Conservation (phyloP, 1,139 yeast genomes). For the Kurtzmaniella natalensis region DNA sequence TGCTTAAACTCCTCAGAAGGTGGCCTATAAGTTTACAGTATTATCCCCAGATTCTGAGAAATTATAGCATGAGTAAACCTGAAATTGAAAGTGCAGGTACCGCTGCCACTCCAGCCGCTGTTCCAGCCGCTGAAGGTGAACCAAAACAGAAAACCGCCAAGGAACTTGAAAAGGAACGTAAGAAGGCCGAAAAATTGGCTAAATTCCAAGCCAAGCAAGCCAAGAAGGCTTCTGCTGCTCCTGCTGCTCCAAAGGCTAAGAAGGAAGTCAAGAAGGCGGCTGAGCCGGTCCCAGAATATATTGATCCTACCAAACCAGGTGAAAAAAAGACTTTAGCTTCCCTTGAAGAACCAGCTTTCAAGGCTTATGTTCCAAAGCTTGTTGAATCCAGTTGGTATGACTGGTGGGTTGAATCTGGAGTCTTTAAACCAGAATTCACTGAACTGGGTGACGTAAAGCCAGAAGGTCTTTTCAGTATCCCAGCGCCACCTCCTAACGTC, state of each 20-base stretch:
- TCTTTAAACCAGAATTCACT: constrained; percentile 81
- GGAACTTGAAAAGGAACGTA: constrained; percentile 86
- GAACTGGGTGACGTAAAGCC: constrained; percentile 72
- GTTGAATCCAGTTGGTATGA: constrained; percentile 97
- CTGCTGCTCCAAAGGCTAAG: constrained; percentile 52
- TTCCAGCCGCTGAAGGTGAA: constrained; percentile 13
- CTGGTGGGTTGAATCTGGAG: constrained; percentile 93
- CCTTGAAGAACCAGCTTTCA: constrained; percentile 87
- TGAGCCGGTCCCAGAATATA: constrained; percentile 76
- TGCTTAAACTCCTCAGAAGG: constrained; percentile 18
- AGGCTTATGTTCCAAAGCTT: constrained; percentile 87
- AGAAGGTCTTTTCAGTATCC: constrained; percentile 83
- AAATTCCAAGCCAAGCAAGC: constrained; percentile 92
- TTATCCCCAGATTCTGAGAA: constrained; percentile 2
- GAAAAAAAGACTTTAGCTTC: constrained; percentile 84
- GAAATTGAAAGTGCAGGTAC: constrained; percentile 8
- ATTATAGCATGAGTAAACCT: constrained; percentile 6
- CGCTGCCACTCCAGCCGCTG: constrained; percentile 11
- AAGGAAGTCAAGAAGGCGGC: constrained; percentile 66
- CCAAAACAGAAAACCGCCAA: constrained; percentile 55
- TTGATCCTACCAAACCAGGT: constrained; percentile 80
- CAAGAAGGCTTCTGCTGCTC: constrained; percentile 52
- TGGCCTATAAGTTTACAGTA: constrained; percentile 8
- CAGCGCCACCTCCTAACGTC: constrained; percentile 98
- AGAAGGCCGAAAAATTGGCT: constrained; percentile 95